Evolutionary conservation across 495 filamentous ascomycete genomes (phyloP), one percentile per base, ranked within the genome.

Genomic region (Pyrenula massariospora): DNA sequence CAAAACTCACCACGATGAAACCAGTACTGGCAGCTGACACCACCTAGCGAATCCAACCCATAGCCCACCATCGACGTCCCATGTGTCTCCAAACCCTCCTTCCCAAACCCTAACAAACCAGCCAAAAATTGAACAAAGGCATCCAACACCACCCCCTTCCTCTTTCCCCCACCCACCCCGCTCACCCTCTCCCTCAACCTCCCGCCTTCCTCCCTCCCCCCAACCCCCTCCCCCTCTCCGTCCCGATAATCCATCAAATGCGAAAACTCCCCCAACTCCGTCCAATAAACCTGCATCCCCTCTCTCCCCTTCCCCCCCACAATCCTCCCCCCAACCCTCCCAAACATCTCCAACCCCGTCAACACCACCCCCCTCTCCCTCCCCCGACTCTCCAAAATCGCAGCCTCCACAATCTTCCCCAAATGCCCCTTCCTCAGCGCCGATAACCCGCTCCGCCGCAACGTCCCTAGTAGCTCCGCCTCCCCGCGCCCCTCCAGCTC

Each of bases 401-500:
- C 61, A 1, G 56, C 61, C 25, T 63, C 60, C 47, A 63, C 25
- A 21, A 63, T 63, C 50, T 63, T 62, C 31, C 20, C 36, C 21
- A 63, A 55, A 12, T 63, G 25, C 10, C 48, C 2, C 3, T 25
- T 51, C 3, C 48, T 53, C 8, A 63, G 56, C 25, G 48, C 49
- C 8, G 53, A 50, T 19, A 63, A 50, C 19, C 61, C 61, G 50
- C 60, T 62, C 21, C 59, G 60, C 12, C 54, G 42, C 5, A 63
- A 58, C 22, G 22, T 54, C 12, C 10, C 21, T 2, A 57, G 24
- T 11, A 61, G 51, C 42, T 58, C 21, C n/a, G n/a, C n/a, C 31
- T 42, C 31, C 15, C 8, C 8, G 1, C 48, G 31, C 3, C 55
- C 54, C 5, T 36, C 23, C 10, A 59, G 56, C 10, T 24, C 50